phyloP scores from a whole-genome alignment of 257 asterid genomes.

The Fraxinus excelsior region DNA sequence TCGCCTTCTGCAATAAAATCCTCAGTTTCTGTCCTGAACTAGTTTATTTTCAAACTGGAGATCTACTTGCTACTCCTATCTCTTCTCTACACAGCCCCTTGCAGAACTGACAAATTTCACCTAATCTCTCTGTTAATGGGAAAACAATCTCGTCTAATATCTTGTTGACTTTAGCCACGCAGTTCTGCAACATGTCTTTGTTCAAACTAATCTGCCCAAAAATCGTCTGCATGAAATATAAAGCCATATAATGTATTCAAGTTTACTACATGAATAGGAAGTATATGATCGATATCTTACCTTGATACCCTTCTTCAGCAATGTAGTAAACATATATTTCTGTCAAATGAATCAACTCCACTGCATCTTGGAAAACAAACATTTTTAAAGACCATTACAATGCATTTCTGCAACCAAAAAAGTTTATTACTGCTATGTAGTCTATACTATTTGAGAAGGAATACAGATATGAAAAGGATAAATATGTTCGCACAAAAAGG shows the following conservation, averaged over 20 bases:
- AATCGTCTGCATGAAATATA: background rate
- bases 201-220: background rate
- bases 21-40: background rate
- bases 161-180: background rate
- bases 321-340: background rate
- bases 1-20: background rate
- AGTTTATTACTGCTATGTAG: background rate
- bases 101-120: background rate
- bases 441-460: background rate
- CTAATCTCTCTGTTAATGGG: background rate
- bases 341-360: background rate
- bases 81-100: background rate
- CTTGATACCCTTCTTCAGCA: background rate
- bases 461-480: background rate
- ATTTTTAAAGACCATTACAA: background rate
- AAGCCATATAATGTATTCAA: background rate
- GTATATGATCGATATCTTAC: conserved; percentile 6
- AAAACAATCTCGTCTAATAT: background rate
- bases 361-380: conserved; percentile 6
- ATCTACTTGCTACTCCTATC: background rate
- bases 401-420: conserved; percentile 14
- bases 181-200: background rate
- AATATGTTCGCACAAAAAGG: background rate
- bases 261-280: background rate
- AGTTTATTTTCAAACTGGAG: no score